Evolutionary conservation across 768 basidiomycete species (phyloP), one percentile per base, ranked within the genome.

Genomic region (Chalciporus sphaerocephalus): DNA sequence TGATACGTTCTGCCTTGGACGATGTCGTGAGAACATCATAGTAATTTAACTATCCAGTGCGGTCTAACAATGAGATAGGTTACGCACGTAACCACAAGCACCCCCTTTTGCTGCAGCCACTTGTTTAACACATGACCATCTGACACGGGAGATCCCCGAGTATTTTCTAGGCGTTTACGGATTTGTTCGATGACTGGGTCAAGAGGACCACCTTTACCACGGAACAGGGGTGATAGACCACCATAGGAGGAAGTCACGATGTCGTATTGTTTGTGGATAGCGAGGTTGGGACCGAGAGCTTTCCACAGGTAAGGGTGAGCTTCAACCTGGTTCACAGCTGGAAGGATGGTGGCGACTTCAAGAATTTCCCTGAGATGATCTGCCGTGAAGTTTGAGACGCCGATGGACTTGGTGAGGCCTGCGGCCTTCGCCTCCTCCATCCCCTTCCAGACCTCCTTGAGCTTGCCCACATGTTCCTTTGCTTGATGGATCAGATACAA

Each of bases 401-500:
- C 80, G 33, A 77, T 72, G 40, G 64, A 66, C 48, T 59, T 69
- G 18, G 70, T 61, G 34, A 68, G 51, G 10, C 74, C 73, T 6
- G 64, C 73, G 17, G 56, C 56, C 54, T 79, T 69, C 28, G 78
- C 65, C 32, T 73, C 74, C 55, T 85, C 83, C 75, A 87, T 75
- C 5, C 67, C 76, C 38, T 70, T 70, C 84, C 85, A 86, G 40
- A 76, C 59, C 20, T 77, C 70, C 45, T 68, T 67, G 42, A 84
- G 62, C 42, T 63, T 73, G 17, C 73, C 75, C 30, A 54, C 62
- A 36, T 71, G 65, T 3, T 61, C 47, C 5, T 46, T 54, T 4
- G 80, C 68, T 35, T 53, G 57, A 54, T 87, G 86, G 42, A 89
- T 69, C 46, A 87, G 65, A 63, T 78, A 86, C 44, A 85, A 60